Evolutionary conservation across 208 protist genomes (phyloP).

Genomic region (Leishmania turanica): DNA sequence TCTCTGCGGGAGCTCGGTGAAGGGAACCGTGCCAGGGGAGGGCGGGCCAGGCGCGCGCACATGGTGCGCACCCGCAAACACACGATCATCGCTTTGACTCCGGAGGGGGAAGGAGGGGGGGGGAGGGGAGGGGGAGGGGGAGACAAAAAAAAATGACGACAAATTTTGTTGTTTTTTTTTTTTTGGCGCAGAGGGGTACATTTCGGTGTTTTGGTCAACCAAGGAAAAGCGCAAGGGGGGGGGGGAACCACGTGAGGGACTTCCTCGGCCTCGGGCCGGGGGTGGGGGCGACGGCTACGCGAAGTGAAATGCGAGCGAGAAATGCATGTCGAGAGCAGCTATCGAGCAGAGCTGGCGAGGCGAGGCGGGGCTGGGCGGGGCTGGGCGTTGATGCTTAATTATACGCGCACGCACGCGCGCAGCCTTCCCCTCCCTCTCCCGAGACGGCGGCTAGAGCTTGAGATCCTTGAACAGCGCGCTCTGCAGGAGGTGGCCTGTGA

Average conservation of each 20-base stretch:
- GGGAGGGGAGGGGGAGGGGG: neutral
- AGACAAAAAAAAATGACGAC: too few relatives aligned
- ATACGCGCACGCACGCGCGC: neutral
- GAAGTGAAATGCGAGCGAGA: neutral
- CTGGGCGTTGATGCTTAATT: neutral
- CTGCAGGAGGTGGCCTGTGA: conserved; percentile 34
- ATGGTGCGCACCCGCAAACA: too few relatives aligned
- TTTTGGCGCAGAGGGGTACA: neutral
- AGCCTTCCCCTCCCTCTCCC: neutral
- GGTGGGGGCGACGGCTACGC: neutral
- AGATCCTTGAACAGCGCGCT: conserved; percentile 30
- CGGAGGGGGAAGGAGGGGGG: too few relatives aligned
- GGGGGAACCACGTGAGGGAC: neutral
- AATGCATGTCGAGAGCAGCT: neutral
- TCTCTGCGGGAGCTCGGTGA: too few relatives aligned
- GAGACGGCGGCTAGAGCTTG: conserved; percentile 8
- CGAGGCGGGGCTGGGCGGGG: neutral
- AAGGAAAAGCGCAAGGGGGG: neutral
- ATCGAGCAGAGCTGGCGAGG: neutral
- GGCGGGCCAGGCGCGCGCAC: too few relatives aligned
- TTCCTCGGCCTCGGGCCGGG: neutral
- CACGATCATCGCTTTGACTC: too few relatives aligned
- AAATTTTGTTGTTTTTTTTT: too few relatives aligned
- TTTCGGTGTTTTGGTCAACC: neutral
- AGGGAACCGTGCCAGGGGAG: too few relatives aligned